phyloP scores from a whole-genome alignment of 2,329 filamentous ascomycete genomes.

The Fusarium sp. region DNA sequence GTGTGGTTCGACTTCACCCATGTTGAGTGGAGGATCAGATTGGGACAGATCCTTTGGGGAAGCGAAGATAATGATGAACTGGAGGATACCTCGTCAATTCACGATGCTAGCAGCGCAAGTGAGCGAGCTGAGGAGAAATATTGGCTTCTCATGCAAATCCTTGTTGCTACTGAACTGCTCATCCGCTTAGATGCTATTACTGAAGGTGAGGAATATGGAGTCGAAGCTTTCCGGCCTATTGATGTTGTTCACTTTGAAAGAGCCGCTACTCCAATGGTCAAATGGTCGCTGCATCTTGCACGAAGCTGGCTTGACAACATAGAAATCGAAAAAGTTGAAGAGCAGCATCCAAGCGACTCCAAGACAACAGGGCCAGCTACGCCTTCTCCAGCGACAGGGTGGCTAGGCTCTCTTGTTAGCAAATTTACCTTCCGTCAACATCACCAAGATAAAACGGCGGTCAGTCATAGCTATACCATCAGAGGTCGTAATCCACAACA shows the following conservation, averaged over 20 bases:
- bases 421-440: slow-evolving; percentile 62
- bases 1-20: slow-evolving; percentile 81
- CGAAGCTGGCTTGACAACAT: slow-evolving; percentile 77
- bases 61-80: slow-evolving; percentile 63
- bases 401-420: slow-evolving; percentile 70
- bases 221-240: slow-evolving; percentile 64
- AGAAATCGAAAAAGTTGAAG: slow-evolving; percentile 62
- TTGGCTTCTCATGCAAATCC: slow-evolving; percentile 74
- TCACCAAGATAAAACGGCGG: slow-evolving; percentile 52
- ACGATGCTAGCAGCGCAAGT: slow-evolving; percentile 60
- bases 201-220: slow-evolving; percentile 67
- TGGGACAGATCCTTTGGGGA: slow-evolving; percentile 79
- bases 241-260: slow-evolving; percentile 72
- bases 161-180: slow-evolving; percentile 74
- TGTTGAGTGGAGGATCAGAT: slow-evolving; percentile 79
- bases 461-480: slow-evolving; percentile 61
- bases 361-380: slow-evolving; percentile 21
- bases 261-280: slow-evolving; percentile 70
- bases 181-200: slow-evolving; percentile 73
- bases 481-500: slow-evolving; percentile 67
- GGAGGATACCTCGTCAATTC: slow-evolving; percentile 65
- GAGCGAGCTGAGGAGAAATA: slow-evolving; percentile 73
- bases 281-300: slow-evolving; percentile 75
- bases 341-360: slow-evolving; percentile 21
- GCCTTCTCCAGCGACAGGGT: slow-evolving; percentile 49